Evolutionary conservation across 257 asterid species (phyloP).

Genomic region (Fraxinus quadrangulata): DNA sequence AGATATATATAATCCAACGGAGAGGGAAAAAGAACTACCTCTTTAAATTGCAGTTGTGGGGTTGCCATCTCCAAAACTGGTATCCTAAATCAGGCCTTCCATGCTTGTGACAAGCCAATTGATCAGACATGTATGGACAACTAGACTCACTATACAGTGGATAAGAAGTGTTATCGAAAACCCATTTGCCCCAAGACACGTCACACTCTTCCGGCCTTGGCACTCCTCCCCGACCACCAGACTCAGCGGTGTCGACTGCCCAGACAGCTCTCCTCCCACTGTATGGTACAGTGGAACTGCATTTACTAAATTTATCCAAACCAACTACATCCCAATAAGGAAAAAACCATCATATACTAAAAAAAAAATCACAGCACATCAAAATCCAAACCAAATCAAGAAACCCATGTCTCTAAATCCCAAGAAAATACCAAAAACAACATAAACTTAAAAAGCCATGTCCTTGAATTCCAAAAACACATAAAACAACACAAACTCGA

Average conservation of each 20-base stretch:
- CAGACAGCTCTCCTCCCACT: constrained; percentile 62
- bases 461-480: constrained; percentile 21
- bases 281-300: constrained; percentile 66
- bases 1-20: not conserved
- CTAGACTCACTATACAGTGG: constrained; percentile 74
- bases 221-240: constrained; percentile 33
- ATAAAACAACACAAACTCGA: not conserved
- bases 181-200: constrained; percentile 84
- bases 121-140: constrained; percentile 93
- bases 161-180: constrained; percentile 60
- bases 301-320: constrained; percentile 59
- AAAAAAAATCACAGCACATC: constrained; percentile 3
- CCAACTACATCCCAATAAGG: constrained; percentile 38
- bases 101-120: constrained; percentile 78
- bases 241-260: constrained; percentile 28
- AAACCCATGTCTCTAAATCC: not conserved
- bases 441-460: not conserved
- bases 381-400: constrained; percentile 16
- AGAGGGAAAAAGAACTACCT: constrained; percentile 29
- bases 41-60: constrained; percentile 60
- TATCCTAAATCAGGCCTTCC: constrained; percentile 63
- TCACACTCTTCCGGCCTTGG: constrained; percentile 46
- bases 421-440: constrained; percentile 21
- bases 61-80: constrained; percentile 93
- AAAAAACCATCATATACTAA: constrained; percentile 5